Evolutionary conservation across 139 green algal genomes (phyloP), one percentile per base, ranked within the genome.

Genomic region (Eudorina sp.): DNA sequence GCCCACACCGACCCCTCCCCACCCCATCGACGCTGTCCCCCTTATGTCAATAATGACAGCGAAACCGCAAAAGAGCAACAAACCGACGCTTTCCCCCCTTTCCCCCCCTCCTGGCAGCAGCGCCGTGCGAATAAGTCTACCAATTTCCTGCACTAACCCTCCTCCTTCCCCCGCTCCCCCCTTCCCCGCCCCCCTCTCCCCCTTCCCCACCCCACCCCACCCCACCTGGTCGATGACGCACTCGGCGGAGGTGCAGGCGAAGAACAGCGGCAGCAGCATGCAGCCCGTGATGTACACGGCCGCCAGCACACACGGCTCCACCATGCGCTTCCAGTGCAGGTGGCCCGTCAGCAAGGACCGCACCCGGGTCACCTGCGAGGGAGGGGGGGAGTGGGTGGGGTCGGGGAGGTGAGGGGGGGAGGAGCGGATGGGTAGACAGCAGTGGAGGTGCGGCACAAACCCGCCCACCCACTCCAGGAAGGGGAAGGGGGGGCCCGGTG

Each of bases 261-360:
- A 98, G 69, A 97, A 92, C 29, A 96, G 90, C 1, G 96, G 96
- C 88, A 98, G 94, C 69, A 97, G 85, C 94, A 96, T 98, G 86
- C 85, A 88, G 66, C 95, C 81, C 1, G 95, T 97, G 34, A 95
- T 92, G 90, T 97, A 98, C 34, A 98, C n/a, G 53, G 93, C 78
- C 8, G 95, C 96, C 43, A 98, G 80, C 36, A 97, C 23, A 84
- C 90, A 93, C 23, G 96, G 96, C 92, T 98, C 96, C 8, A 93
- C 86, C 90, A 95, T 94, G 41, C 93, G 92, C 81, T 92, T 90
- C 87, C 89, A 92, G 34, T 21, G 40, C 29, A 84, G 48, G 72
- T 85, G 85, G 0, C 36, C 51, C 2, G 51, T 76, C 36, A 94
- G 83, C 48, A 83, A 77, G 43, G 64, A 38, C 21, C 91, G 87